Percentiles rank a stretch among this genome's conserved stretches.
Evolutionary conservation across 2,329 filamentous ascomycete species (phyloP).

Genomic region (Fusarium staphyleae): DNA sequence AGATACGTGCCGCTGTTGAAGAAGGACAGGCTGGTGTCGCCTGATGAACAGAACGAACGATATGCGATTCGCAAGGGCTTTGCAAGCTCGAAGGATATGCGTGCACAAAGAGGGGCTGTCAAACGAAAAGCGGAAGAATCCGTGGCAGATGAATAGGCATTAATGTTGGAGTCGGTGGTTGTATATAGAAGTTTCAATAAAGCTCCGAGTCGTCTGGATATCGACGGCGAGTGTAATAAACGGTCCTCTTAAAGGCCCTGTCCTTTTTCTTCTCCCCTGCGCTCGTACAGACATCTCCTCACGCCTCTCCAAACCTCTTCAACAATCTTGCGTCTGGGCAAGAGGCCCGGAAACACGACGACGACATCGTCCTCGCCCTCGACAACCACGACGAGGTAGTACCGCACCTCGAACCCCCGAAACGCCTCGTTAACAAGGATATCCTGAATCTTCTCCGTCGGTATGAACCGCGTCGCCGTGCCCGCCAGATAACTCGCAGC

Average conservation of each 20-base stretch:
- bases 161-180: slow-evolving; percentile 2
- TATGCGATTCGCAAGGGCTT: slow-evolving; percentile 70
- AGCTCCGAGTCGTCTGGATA: slow-evolving; percentile 5
- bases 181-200: slow-evolving; percentile 10
- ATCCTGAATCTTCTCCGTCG: slow-evolving; percentile 90
- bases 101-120: slow-evolving; percentile 44
- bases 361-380: slow-evolving; percentile 87
- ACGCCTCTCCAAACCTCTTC: slow-evolving; percentile 91
- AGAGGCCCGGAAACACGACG: slow-evolving; percentile 87
- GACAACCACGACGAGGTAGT: slow-evolving; percentile 89
- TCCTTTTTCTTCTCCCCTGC: slow-evolving; percentile 45
- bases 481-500: slow-evolving; percentile 64
- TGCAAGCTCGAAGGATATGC: slow-evolving; percentile 58
- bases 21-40: slow-evolving; percentile 56
- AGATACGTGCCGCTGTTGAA: slow-evolving; percentile 63
- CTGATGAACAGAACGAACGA: slow-evolving; percentile 64
- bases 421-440: slow-evolving; percentile 96
- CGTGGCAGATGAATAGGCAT: slow-evolving; percentile 35
- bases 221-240: slow-evolving; percentile 2
- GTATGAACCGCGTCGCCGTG: slow-evolving; percentile 70
- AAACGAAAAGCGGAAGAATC: slow-evolving; percentile 43
- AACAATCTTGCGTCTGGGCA: slow-evolving; percentile 77
- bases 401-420: slow-evolving; percentile 86
- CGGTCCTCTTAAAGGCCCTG: slow-evolving; percentile 13
- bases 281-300: slow-evolving; percentile 78